phyloP scores from a whole-genome alignment of 2,329 filamentous ascomycete genomes.

The Stenocarpella maydis region DNA sequence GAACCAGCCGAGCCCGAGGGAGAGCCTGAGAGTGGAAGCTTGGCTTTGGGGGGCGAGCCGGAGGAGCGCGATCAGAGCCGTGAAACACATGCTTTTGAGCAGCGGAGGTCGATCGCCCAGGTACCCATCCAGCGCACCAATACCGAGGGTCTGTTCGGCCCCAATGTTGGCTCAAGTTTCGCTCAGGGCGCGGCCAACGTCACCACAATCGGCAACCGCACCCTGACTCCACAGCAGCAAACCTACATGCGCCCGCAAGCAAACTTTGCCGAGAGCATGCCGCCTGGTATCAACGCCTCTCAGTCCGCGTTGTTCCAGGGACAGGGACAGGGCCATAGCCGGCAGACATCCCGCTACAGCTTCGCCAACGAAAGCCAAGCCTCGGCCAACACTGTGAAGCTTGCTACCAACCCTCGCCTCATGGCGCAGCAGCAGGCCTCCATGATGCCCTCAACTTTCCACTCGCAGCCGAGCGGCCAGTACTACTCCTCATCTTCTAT shows the following conservation, averaged over 20 bases:
- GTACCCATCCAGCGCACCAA: conserved; percentile 76
- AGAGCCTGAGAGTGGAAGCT: conserved; percentile 80
- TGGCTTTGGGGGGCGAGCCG: conserved; percentile 91
- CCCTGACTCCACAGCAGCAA: conserved; percentile 83
- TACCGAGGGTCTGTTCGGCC: conserved; percentile 63
- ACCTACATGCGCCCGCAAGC: conserved; percentile 71
- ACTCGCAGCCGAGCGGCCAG: conserved; percentile 68
- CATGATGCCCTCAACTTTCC: conserved; percentile 79
- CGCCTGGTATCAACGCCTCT: conserved; percentile 64
- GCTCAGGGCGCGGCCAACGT: conserved; percentile 59
- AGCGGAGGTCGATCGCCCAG: conserved; percentile 74
- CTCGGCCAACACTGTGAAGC: conserved; percentile 73
- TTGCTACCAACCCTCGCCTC: conserved; percentile 79
- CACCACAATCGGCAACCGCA: conserved; percentile 70
- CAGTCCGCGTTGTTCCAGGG: conserved; percentile 59
- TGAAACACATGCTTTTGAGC: conserved; percentile 61
- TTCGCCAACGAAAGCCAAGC: conserved; percentile 80
- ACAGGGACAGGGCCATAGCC: conserved; percentile 71
- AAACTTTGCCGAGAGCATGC: conserved; percentile 67
- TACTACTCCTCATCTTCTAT: conserved; percentile 82
- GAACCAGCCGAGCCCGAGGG: conserved; percentile 65
- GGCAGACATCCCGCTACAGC: conserved; percentile 86
- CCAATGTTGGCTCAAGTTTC: conserved; percentile 58
- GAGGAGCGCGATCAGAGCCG: conserved; percentile 74
- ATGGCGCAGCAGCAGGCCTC: conserved; percentile 81